Evolutionary conservation across 2,329 filamentous ascomycete genomes (phyloP).

Genomic region (Hypoxylon sp.): DNA sequence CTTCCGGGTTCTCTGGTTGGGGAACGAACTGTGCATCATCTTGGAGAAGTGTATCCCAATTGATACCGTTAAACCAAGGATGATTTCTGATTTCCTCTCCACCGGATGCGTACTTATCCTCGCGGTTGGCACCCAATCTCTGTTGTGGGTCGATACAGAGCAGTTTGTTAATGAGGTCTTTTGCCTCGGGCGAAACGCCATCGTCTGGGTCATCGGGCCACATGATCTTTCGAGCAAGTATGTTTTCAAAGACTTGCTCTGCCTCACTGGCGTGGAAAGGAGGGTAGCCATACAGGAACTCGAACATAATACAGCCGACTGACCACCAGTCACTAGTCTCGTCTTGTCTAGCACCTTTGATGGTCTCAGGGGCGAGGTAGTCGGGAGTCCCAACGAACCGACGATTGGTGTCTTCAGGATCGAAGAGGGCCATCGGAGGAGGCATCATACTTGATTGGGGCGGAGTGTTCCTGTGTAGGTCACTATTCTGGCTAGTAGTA

Average conservation of each 20-base stretch:
- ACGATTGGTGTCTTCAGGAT: constrained; percentile 91
- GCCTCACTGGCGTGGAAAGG: constrained; percentile 93
- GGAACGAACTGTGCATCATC: constrained; percentile 97
- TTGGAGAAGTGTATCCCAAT: constrained; percentile 92
- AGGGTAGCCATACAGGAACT: constrained; percentile 92
- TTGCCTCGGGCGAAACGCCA: constrained; percentile 85
- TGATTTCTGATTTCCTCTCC: constrained; percentile 93
- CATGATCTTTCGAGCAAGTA: constrained; percentile 86
- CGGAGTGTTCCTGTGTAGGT: constrained; percentile 70
- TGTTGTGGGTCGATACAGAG: constrained; percentile 86
- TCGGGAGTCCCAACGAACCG: constrained; percentile 97
- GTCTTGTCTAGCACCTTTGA: constrained; percentile 93
- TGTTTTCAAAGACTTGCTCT: constrained; percentile 97
- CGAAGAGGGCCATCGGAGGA: constrained; percentile 93
- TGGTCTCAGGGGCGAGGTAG: constrained; percentile 96
- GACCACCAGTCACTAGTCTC: constrained; percentile 99
- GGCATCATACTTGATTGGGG: constrained; percentile 80
- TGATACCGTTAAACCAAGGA: constrained; percentile 86
- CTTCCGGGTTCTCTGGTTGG: constrained; percentile 90
- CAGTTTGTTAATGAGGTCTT: constrained; percentile 93
- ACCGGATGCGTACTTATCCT: constrained; percentile 84
- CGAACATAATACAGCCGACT: constrained; percentile 97
- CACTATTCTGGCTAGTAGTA: constrained; percentile 59
- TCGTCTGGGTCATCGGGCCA: constrained; percentile 90
- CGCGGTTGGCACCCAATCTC: constrained; percentile 85